Conservation (phyloP, 129 eudicot genomes). For the Flaveria linearis region DNA sequence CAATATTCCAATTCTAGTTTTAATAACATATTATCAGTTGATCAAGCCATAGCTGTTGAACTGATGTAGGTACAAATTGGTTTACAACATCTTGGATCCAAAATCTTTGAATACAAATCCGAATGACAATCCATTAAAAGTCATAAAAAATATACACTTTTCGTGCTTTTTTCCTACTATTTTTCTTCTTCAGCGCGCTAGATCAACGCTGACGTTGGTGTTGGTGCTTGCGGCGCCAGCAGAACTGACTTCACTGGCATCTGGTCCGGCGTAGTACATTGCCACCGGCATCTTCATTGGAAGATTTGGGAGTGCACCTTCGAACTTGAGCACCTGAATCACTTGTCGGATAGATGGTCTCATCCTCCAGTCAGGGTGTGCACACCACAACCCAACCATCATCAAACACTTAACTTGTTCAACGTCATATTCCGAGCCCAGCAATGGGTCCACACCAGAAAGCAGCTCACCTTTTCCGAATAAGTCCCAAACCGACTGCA, state of each 20-base stretch:
- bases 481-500: slow-evolving; percentile 46
- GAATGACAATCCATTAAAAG: neutral
- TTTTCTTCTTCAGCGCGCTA: slow-evolving; percentile 27
- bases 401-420: slow-evolving; percentile 44
- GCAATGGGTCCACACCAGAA: slow-evolving; percentile 34
- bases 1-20: neutral
- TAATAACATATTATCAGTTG: neutral
- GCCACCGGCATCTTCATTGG: slow-evolving; percentile 40
- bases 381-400: slow-evolving; percentile 60
- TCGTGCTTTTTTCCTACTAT: neutral
- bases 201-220: slow-evolving; percentile 29
- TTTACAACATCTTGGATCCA: neutral
- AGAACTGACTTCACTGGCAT: slow-evolving; percentile 16
- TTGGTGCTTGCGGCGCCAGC: slow-evolving; percentile 4
- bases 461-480: slow-evolving; percentile 34
- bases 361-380: slow-evolving; percentile 45
- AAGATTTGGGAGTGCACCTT: slow-evolving; percentile 41
- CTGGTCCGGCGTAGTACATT: slow-evolving; percentile 24
- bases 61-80: neutral
- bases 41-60: neutral
- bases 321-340: slow-evolving; percentile 56
- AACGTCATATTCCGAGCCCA: slow-evolving; percentile 21
- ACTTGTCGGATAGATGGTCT: slow-evolving; percentile 57
- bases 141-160: neutral
- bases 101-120: neutral